These are phyloP conservation scores for Apiospora saccharicola DNA, from an alignment of 2,329 filamentous ascomycete genomes.

Conservation along the genomic window DNA sequence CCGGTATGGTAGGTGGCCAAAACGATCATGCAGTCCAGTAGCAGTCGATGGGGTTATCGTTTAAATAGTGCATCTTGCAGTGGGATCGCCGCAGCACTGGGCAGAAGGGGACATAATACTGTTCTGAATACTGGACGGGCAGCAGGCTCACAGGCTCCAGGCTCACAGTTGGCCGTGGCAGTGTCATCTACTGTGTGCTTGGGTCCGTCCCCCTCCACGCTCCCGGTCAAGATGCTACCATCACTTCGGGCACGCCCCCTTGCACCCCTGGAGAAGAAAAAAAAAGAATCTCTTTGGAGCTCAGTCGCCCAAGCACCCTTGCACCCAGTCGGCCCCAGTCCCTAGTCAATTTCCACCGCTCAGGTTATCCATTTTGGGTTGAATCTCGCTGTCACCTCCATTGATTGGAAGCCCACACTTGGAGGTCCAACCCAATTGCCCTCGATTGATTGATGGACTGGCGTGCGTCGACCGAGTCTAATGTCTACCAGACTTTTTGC, in stretches of 20 bases:
- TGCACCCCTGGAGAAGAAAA: not conserved
- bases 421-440: constrained; percentile 3
- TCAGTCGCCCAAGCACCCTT: not conserved
- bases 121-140: not conserved
- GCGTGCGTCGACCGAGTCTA: constrained; percentile 21
- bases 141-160: not conserved
- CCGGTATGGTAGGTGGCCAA: not conserved
- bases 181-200: constrained; percentile 8
- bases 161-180: not conserved
- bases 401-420: constrained; percentile 18
- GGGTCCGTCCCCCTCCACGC: not conserved
- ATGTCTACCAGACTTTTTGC: constrained; percentile 11
- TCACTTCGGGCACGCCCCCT: constrained; percentile 21
- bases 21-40: constrained; percentile 7
- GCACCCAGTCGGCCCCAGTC: constrained; percentile 24
- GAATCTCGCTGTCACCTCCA: constrained; percentile 23
- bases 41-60: constrained; percentile 14
- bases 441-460: constrained; percentile 8
- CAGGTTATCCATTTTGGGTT: constrained; percentile 24
- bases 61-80: constrained; percentile 14
- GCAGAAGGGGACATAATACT: not conserved
- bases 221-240: constrained; percentile 6
- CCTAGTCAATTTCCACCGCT: constrained; percentile 34
- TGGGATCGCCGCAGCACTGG: constrained; percentile 14
- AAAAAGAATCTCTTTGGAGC: constrained; percentile 1